Conservation (phyloP, 2,329 filamentous ascomycete species). For the Helminthosporium solani region DNA sequence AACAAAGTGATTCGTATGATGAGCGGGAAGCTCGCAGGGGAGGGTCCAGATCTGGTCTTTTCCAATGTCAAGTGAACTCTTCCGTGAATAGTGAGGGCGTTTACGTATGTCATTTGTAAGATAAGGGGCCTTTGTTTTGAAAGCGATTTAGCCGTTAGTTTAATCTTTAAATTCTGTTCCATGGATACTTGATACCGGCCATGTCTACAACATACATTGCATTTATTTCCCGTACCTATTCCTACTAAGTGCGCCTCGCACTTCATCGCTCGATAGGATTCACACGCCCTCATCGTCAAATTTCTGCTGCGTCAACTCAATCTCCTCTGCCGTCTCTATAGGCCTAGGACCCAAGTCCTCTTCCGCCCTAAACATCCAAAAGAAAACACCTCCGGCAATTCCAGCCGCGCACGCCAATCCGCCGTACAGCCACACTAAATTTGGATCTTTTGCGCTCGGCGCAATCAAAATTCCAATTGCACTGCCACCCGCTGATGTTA, state of each 20-base stretch:
- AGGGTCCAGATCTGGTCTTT: constrained; percentile 24
- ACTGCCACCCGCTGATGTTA: constrained; percentile 60
- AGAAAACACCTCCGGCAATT: constrained; percentile 56
- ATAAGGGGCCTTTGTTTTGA: no score
- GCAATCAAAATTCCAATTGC: constrained; percentile 63
- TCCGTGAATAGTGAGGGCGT: background rate
- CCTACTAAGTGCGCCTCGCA: no score
- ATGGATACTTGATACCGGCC: no score
- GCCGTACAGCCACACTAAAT: constrained; percentile 66
- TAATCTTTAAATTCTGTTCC: no score
- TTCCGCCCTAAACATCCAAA: constrained; percentile 45
- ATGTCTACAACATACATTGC: no score
- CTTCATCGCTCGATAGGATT: no score
- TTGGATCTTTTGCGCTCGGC: constrained; percentile 62
- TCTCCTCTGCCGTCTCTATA: constrained; percentile 16
- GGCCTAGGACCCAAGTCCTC: constrained; percentile 3
- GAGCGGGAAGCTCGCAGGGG: constrained; percentile 29
- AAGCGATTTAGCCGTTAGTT: no score
- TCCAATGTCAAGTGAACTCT: constrained; percentile 13
- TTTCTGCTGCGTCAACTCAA: constrained; percentile 6
- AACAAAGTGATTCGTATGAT: constrained; percentile 27
- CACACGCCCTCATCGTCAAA: constrained; percentile 2
- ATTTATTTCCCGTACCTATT: no score
- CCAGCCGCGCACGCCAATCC: constrained; percentile 56
- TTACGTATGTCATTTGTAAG: background rate